Conservation (phyloP, 1,284 basidiomycete species). For the Veloboletus limbatus region DNA sequence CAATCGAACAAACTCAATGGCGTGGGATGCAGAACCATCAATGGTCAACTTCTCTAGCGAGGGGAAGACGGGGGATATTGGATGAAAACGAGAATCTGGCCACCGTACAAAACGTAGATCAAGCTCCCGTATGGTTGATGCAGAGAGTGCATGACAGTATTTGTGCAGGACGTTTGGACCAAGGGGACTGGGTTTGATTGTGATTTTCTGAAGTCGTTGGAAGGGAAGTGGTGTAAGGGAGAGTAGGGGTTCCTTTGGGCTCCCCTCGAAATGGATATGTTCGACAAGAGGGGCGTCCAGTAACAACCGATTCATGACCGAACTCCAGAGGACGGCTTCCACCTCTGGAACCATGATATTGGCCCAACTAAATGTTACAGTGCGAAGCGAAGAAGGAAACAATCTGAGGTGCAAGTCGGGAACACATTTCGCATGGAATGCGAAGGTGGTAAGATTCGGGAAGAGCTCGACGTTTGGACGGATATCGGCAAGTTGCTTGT, state of each 20-base stretch:
- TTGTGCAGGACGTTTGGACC: constrained; percentile 28
- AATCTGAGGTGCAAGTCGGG: constrained; percentile 14
- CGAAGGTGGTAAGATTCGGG: constrained; percentile 23
- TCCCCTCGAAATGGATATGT: constrained; percentile 26
- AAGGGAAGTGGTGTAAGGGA: constrained; percentile 24
- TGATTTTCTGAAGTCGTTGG: constrained; percentile 18
- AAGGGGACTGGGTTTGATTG: constrained; percentile 28
- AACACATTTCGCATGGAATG: constrained; percentile 18
- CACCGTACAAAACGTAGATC: constrained; percentile 26
- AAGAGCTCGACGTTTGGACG: constrained; percentile 31
- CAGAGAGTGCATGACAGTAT: constrained; percentile 24
- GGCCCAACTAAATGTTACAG: constrained; percentile 22
- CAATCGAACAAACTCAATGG: constrained; percentile 23
- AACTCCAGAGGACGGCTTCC: constrained; percentile 24
- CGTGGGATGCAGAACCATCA: constrained; percentile 21
- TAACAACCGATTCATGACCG: constrained; percentile 21
- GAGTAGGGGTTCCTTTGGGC: constrained; percentile 23
- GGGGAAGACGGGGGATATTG: constrained; percentile 23
- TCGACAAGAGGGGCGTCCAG: constrained; percentile 22
- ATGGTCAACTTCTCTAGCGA: constrained; percentile 22
- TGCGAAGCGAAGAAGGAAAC: constrained; percentile 27
- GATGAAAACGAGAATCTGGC: constrained; percentile 23
- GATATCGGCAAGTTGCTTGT: constrained; percentile 25
- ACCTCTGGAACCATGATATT: constrained; percentile 17
- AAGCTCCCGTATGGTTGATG: constrained; percentile 22